phyloP scores from a whole-genome alignment of 2,329 filamentous ascomycete species.

The Colletotrichum lupini region DNA sequence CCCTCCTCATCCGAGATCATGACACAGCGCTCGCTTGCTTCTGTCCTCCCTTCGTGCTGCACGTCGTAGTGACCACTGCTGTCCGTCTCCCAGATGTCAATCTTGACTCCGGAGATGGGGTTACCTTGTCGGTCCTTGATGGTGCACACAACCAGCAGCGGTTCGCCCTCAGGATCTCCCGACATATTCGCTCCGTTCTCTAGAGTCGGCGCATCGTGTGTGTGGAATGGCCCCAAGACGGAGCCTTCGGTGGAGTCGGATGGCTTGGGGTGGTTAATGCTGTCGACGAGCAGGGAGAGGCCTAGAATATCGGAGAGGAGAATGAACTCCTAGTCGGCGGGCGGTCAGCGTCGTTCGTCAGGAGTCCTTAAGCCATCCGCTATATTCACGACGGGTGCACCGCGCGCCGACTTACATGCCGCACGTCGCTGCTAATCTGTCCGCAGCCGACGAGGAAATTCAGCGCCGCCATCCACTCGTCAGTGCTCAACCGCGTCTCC shows the following conservation, averaged over 20 bases:
- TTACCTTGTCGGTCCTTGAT: slow-evolving; percentile 70
- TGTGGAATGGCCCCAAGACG: slow-evolving; percentile 85
- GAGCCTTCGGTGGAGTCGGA: slow-evolving; percentile 75
- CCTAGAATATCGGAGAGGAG: slow-evolving; percentile 80
- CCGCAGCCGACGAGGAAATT: slow-evolving; percentile 76
- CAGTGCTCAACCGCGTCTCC: slow-evolving; percentile 77
- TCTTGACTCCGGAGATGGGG: slow-evolving; percentile 70
- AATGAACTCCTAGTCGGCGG: slow-evolving; percentile 71
- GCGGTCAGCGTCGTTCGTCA: neutral
- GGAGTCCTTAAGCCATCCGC: neutral
- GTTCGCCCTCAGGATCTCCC: slow-evolving; percentile 72
- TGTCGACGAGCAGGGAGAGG: slow-evolving; percentile 79
- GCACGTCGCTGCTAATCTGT: slow-evolving; percentile 74
- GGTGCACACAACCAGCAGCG: slow-evolving; percentile 74
- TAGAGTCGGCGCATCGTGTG: slow-evolving; percentile 71
- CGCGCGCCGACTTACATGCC: slow-evolving; percentile 61
- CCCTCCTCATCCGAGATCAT: slow-evolving; percentile 42
- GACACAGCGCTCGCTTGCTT: slow-evolving; percentile 62
- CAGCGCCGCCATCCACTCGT: slow-evolving; percentile 79
- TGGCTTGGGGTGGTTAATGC: slow-evolving; percentile 82
- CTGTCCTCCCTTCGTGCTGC: slow-evolving; percentile 70
- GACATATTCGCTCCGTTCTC: slow-evolving; percentile 68
- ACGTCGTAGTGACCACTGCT: slow-evolving; percentile 81
- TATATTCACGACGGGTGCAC: too few relatives aligned
- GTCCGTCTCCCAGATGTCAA: slow-evolving; percentile 86